phyloP scores from a whole-genome alignment of 1,284 basidiomycete species.

The Leccinum laetum region DNA sequence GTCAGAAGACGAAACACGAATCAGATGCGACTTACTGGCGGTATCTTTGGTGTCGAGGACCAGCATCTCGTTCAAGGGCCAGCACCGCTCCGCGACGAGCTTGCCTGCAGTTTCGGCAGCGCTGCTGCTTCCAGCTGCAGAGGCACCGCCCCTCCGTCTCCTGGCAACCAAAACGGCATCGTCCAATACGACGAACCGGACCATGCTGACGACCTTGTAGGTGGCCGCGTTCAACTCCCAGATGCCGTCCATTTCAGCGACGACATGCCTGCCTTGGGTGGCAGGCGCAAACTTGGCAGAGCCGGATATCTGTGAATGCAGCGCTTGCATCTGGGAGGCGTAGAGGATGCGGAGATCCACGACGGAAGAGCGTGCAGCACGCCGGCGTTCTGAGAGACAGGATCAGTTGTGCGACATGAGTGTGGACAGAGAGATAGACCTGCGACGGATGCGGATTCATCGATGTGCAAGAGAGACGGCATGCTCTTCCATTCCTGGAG shows the following conservation, averaged over 20 bases:
- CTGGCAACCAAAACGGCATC: conserved; percentile 88
- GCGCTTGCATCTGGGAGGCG: conserved; percentile 88
- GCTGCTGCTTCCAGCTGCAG: conserved; percentile 20
- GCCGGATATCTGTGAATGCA: conserved; percentile 95
- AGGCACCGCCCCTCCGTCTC: conserved; percentile 53
- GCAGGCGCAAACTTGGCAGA: conserved; percentile 95
- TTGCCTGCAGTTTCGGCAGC: conserved; percentile 51
- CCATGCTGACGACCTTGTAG: conserved; percentile 88
- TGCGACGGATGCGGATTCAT: conserved; percentile 64
- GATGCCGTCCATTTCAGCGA: conserved; percentile 85
- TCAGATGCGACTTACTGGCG: conserved; percentile 55
- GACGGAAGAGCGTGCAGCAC: conserved; percentile 85
- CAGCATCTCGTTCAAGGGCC: conserved; percentile 89
- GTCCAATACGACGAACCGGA: conserved; percentile 90
- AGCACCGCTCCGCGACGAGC: conserved; percentile 91
- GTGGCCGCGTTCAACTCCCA: conserved; percentile 92
- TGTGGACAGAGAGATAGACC: conserved; percentile 35
- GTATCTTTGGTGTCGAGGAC: conserved; percentile 97
- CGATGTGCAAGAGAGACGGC: conserved; percentile 90
- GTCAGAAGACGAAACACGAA: conserved; percentile 3
- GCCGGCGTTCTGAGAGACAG: conserved; percentile 45
- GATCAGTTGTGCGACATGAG: conserved; percentile 4
- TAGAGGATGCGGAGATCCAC: conserved; percentile 94
- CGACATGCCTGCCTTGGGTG: conserved; percentile 87
- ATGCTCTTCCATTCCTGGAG: conserved; percentile 95